phyloP scores from a whole-genome alignment of 2,329 filamentous ascomycete species.

The Neophaeococcomyces mojaviensis region DNA sequence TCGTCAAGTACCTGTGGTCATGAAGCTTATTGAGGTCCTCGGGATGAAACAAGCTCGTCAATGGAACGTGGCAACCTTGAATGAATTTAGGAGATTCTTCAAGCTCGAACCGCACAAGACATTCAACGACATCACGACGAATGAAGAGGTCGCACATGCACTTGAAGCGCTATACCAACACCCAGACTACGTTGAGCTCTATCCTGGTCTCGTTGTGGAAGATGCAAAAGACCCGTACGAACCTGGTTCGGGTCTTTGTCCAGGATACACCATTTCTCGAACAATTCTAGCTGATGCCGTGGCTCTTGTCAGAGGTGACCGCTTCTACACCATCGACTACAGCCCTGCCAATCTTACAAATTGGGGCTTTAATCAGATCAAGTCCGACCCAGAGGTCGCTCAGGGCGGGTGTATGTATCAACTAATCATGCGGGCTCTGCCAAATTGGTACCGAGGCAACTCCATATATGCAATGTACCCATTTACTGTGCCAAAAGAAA shows the following conservation, averaged over 20 bases:
- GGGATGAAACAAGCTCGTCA: constrained; percentile 69
- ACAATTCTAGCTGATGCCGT: constrained; percentile 42
- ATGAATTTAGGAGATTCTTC: constrained; percentile 58
- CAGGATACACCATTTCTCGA: constrained; percentile 34
- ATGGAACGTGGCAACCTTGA: constrained; percentile 47
- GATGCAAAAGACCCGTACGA: constrained; percentile 32
- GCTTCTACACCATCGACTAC: constrained; percentile 42
- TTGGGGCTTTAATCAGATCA: constrained; percentile 38
- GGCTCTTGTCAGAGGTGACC: constrained; percentile 39
- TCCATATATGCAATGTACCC: constrained; percentile 46
- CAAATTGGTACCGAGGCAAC: constrained; percentile 41
- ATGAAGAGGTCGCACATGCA: constrained; percentile 48
- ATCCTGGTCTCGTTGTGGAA: constrained; percentile 54
- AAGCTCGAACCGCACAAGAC: constrained; percentile 48
- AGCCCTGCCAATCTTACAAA: constrained; percentile 39
- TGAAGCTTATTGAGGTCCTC: constrained; percentile 69
- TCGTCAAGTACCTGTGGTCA: constrained; percentile 62
- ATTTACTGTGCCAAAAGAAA: constrained; percentile 41
- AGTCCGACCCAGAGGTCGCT: constrained; percentile 34
- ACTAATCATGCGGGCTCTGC: constrained; percentile 44
- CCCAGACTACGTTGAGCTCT: constrained; percentile 61
- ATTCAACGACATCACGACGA: constrained; percentile 53
- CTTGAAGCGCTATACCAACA: constrained; percentile 55
- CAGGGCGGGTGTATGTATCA: constrained; percentile 47
- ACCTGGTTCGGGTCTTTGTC: constrained; percentile 33